Evolutionary conservation across 139 green algal genomes (phyloP), one percentile per base, ranked within the genome.

Genomic region (Pleodorina starrii): DNA sequence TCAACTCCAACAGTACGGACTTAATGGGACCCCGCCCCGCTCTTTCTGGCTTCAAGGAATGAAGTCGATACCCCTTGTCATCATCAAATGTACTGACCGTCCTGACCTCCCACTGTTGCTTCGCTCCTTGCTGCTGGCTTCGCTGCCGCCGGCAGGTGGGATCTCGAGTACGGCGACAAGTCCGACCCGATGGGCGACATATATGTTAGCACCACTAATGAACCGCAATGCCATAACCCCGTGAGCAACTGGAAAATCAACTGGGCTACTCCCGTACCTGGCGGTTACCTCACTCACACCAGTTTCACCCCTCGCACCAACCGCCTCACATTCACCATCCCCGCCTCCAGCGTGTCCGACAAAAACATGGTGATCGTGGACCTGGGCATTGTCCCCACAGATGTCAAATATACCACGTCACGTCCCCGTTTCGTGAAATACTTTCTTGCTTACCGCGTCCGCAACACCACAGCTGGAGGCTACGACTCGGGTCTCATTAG

Each of bases 131-230:
- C n/a, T n/a, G n/a, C n/a, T n/a, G n/a, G n/a, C n/a, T n/a, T n/a
- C n/a, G n/a, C n/a, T n/a, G n/a, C n/a, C n/a, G n/a, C n/a, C n/a
- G n/a, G n/a, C n/a, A n/a, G n/a, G n/a, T n/a, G n/a, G n/a, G n/a
- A n/a, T n/a, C n/a, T 57, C 12, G 48, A 68, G 48, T 84, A 84
- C 76, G 76, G 76, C 32, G 76, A 84, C 48, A 6, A 19, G 7
- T 48, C 32, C 17, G 48, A 68, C 48, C 76, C 76, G 0, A 68
- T 84, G 76, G 76, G 76, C n/a, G n/a, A n/a, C 4, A 25, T 32
- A 29, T 35, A 14, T 48, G 17, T 43, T 32, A 36, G 1, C 48
- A 32, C 35, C 27, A 12, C 38, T 12, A 57, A 29, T 5, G n/a
- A 12, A 2, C 29, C 43, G 17, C 74, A 36, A 43, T 84, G 76